These are phyloP conservation scores for Pochonia chlamydosporia DNA, from an alignment of 2,329 filamentous ascomycete genomes.

Conservation along the genomic window DNA sequence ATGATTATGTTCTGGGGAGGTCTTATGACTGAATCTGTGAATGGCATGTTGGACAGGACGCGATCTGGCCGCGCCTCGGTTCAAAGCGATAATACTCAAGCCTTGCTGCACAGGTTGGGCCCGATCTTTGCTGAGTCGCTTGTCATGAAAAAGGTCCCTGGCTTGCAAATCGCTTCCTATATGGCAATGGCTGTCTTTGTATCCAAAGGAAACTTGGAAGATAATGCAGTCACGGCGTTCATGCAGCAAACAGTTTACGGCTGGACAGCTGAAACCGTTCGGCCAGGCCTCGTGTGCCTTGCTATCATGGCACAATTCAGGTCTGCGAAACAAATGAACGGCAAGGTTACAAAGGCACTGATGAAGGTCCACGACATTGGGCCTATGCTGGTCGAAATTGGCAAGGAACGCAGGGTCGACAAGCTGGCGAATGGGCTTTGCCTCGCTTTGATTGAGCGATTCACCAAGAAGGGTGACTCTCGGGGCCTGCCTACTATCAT, in stretches of 20 bases:
- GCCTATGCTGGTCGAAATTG: constrained; percentile 54
- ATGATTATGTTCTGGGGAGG: constrained; percentile 89
- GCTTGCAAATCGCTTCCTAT: constrained; percentile 81
- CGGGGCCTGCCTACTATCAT: constrained; percentile 55
- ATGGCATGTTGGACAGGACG: constrained; percentile 71
- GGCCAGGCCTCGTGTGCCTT: constrained; percentile 71
- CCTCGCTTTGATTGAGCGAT: constrained; percentile 55
- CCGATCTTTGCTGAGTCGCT: constrained; percentile 73
- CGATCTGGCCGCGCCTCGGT: constrained; percentile 70
- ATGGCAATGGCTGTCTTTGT: constrained; percentile 86
- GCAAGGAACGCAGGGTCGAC: constrained; percentile 60
- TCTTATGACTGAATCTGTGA: constrained; percentile 77
- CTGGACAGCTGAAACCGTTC: constrained; percentile 68
- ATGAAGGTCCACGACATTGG: constrained; percentile 57
- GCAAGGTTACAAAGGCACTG: constrained; percentile 62
- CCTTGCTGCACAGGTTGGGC: constrained; percentile 61
- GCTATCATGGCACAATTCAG: constrained; percentile 78
- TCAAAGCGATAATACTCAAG: constrained; percentile 75
- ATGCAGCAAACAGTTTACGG: constrained; percentile 83
- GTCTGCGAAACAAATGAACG: constrained; percentile 62
- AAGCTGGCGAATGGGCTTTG: constrained; percentile 69
- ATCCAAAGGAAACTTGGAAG: constrained; percentile 72
- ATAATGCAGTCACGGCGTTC: constrained; percentile 73
- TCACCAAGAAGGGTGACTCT: constrained; percentile 54
- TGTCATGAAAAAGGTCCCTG: constrained; percentile 66